Evolutionary conservation across 23 red algal species (phyloP).

Genomic region (Gracilaria gracilis): DNA sequence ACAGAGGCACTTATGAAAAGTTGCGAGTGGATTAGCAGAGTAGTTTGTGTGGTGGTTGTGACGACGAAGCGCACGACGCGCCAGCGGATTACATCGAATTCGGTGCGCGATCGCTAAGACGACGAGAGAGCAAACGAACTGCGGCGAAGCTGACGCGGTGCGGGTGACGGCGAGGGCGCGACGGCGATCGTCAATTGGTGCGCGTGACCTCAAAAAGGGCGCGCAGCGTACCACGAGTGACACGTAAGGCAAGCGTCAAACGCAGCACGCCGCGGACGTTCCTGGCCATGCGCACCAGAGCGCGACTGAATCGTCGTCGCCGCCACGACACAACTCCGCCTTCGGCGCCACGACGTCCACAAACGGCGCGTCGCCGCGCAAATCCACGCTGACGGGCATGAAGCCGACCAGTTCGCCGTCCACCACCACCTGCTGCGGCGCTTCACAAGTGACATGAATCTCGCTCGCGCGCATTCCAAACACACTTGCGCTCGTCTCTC

Average conservation of each 20-base stretch:
- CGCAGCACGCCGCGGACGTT: slow-evolving; percentile 50
- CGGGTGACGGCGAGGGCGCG: too few species aligned
- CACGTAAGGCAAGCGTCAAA: slow-evolving; percentile 8
- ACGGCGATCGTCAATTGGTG: too few species aligned
- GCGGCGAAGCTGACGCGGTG: too few species aligned
- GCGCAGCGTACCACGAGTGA: too few species aligned
- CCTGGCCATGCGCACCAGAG: slow-evolving; percentile 40
- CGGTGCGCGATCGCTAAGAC: too few species aligned
- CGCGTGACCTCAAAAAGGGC: too few species aligned
- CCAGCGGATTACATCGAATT: too few species aligned
- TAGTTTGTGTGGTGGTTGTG: too few species aligned
- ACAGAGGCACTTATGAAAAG: too few species aligned
- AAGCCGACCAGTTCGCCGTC: slow-evolving; percentile 63
- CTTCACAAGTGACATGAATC: slow-evolving; percentile 52
- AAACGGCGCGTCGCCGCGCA: background rate
- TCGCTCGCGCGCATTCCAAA: slow-evolving; percentile 52
- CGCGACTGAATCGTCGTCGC: slow-evolving; percentile 36
- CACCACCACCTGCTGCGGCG: slow-evolving; percentile 74
- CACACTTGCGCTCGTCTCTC: slow-evolving; percentile 35
- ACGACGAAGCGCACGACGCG: too few species aligned
- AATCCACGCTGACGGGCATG: slow-evolving; percentile 34
- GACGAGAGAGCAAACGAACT: too few species aligned
- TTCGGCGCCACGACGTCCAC: slow-evolving; percentile 66
- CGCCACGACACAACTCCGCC: slow-evolving; percentile 38
- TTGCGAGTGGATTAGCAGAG: too few species aligned